A percentile compares a stretch with the other conserved stretches of the same genome.
phyloP scores from a whole-genome alignment of 1,139 yeast species.

The Magnusiomyces suaveolens region DNA sequence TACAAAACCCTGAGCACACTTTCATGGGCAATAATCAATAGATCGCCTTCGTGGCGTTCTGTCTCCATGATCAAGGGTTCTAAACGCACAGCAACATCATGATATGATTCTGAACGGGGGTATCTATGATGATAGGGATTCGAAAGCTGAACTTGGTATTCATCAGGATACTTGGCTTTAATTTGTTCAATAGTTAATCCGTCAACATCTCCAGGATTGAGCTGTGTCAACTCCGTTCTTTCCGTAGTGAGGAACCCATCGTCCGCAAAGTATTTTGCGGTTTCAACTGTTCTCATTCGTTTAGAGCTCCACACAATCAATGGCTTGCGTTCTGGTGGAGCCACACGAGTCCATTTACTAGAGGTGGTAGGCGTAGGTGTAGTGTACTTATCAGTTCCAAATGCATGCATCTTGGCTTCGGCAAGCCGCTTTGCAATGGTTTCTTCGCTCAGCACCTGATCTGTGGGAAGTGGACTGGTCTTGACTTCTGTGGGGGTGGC shows the following conservation, averaged over 20 bases:
- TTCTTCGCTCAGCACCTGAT: not conserved
- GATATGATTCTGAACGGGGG: constrained; percentile 90
- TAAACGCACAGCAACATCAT: constrained; percentile 86
- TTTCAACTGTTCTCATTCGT: constrained; percentile 69
- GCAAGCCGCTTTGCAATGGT: constrained; percentile 10
- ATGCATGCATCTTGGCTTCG: constrained; percentile 12
- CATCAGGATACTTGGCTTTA: constrained; percentile 51
- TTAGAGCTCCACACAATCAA: constrained; percentile 85
- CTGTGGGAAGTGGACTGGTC: not conserved
- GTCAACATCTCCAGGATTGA: constrained; percentile 86
- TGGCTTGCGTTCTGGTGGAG: constrained; percentile 21
- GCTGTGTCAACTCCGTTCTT: constrained; percentile 45
- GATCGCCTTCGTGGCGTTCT: constrained; percentile 84
- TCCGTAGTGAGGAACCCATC: not conserved
- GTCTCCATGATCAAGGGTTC: constrained; percentile 88
- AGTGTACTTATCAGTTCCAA: constrained; percentile 13
- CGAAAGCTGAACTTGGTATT: constrained; percentile 50
- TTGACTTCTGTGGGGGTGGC: constrained; percentile 1
- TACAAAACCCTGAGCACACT: constrained; percentile 79
- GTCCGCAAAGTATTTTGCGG: constrained; percentile 54
- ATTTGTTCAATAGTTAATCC: constrained; percentile 55
- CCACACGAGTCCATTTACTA: constrained; percentile 18
- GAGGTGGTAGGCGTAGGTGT: constrained; percentile 15
- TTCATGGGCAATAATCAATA: constrained; percentile 87
- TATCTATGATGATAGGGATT: constrained; percentile 93